Percentiles rank a stretch among this genome's conserved stretches.
Conservation (phyloP, 805 yeast species). For the Osmozyma mogii region DNA sequence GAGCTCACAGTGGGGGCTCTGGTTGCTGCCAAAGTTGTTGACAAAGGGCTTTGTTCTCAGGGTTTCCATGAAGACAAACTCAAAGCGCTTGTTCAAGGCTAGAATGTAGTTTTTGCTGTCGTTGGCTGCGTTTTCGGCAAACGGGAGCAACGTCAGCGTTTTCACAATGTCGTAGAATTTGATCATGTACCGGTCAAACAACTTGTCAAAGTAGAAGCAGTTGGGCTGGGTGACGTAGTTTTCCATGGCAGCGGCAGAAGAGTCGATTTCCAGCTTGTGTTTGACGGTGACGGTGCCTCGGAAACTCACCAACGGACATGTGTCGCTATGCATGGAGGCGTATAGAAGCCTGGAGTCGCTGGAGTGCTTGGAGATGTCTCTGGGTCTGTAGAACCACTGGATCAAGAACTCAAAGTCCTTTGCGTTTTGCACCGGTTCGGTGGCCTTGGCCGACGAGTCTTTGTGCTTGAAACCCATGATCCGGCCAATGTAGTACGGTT, state of each 20-base stretch:
- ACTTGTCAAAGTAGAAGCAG: constrained; percentile 74
- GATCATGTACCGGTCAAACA: constrained; percentile 81
- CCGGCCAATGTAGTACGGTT: constrained; percentile 85
- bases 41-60: constrained; percentile 58
- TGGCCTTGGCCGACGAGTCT: constrained; percentile 2
- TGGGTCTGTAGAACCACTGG: constrained; percentile 88
- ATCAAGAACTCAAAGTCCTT: constrained; percentile 54
- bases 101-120: constrained; percentile 53
- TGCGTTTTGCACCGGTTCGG: constrained; percentile 32
- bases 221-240: constrained; percentile 52
- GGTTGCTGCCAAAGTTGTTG: constrained; percentile 47
- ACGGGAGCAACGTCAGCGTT: constrained; percentile 41
- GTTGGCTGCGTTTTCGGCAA: constrained; percentile 27
- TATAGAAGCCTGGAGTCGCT: constrained; percentile 68
- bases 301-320: constrained; percentile 66
- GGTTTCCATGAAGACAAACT: constrained; percentile 66
- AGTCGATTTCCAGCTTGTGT: constrained; percentile 57
- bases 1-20: constrained; percentile 47
- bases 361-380: constrained; percentile 66
- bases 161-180: constrained; percentile 72
- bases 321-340: constrained; percentile 81
- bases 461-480: constrained; percentile 55
- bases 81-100: constrained; percentile 61
- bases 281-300: constrained; percentile 70
- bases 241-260: constrained; percentile 27